A percentile compares a stretch with the other conserved stretches of the same genome.
phyloP scores from a whole-genome alignment of 2,329 filamentous ascomycete species.

The Apiospora arundinis region DNA sequence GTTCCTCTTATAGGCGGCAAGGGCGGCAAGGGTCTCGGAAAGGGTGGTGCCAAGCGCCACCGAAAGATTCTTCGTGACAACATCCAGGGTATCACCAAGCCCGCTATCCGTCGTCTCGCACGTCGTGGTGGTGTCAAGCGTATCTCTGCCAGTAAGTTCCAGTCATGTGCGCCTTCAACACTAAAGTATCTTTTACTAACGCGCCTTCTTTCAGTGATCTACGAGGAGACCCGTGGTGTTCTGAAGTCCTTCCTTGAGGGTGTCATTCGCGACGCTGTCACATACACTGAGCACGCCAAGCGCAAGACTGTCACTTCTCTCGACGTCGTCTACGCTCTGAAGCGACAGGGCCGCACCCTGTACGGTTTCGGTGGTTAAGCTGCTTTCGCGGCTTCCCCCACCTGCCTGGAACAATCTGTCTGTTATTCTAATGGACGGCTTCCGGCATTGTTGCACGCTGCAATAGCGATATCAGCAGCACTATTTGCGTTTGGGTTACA shows the following conservation, averaged over 20 bases:
- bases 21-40: conserved; percentile 96
- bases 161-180: not conserved
- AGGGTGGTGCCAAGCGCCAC: conserved; percentile 98
- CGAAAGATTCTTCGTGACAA: conserved; percentile 99
- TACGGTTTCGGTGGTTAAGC: conserved; percentile 72
- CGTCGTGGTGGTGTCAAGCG: conserved; percentile 99
- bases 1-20: conserved; percentile 73
- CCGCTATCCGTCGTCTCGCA: conserved; percentile 96
- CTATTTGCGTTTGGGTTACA: conserved; percentile 21
- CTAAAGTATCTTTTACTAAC: conserved; percentile 25
- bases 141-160: conserved; percentile 87
- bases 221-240: conserved; percentile 83
- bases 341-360: conserved; percentile 70
- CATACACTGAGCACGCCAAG: conserved; percentile 85
- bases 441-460: not conserved
- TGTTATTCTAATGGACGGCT: not conserved
- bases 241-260: conserved; percentile 85
- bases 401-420: not conserved
- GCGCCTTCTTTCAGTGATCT: conserved; percentile 65
- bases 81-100: conserved; percentile 99
- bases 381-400: not conserved
- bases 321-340: conserved; percentile 68
- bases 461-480: not conserved
- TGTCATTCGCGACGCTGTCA: conserved; percentile 80
- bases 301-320: conserved; percentile 74